These are phyloP conservation scores for Tritrichomonas musculus DNA, from an alignment of 208 protist species.

Conservation along the genomic window DNA sequence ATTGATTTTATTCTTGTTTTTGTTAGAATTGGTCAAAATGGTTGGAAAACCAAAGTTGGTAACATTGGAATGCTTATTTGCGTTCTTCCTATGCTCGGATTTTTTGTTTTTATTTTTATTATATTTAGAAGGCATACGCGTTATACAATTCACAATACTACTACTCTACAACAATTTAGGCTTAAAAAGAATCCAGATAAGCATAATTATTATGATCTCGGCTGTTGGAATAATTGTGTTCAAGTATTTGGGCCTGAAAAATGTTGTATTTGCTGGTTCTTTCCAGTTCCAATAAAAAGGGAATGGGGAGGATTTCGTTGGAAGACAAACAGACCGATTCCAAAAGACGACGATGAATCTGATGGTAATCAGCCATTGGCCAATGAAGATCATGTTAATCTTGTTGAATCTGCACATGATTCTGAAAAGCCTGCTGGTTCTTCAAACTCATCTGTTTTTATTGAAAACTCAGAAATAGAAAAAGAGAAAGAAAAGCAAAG, in stretches of 20 bases:
- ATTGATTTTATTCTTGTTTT: not conserved
- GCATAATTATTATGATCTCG: constrained; percentile 21
- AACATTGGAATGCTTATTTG: not conserved
- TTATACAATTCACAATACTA: not conserved
- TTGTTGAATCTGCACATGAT: too few relatives aligned
- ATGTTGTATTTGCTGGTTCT: not conserved
- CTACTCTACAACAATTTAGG: not conserved
- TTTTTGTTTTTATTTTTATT: not conserved
- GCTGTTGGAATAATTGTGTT: not conserved
- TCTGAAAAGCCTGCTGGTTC: too few relatives aligned
- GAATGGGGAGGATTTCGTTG: not conserved
- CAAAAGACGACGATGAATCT: too few relatives aligned
- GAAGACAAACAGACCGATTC: not conserved
- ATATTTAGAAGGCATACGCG: not conserved
- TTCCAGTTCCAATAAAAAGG: not conserved
- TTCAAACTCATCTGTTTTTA: too few relatives aligned
- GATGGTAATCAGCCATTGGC: too few relatives aligned
- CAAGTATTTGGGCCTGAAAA: not conserved
- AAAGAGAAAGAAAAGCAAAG: too few relatives aligned
- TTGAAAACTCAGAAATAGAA: too few relatives aligned
- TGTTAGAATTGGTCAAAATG: not conserved
- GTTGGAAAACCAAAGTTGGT: not conserved
- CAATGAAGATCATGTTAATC: too few relatives aligned
- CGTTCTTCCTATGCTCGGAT: not conserved
- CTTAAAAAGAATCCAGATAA: not conserved